Percentiles rank a stretch among this genome's conserved stretches.
Conservation (phyloP, 2,329 filamentous ascomycete species). For the Venturiaceae sp. region DNA sequence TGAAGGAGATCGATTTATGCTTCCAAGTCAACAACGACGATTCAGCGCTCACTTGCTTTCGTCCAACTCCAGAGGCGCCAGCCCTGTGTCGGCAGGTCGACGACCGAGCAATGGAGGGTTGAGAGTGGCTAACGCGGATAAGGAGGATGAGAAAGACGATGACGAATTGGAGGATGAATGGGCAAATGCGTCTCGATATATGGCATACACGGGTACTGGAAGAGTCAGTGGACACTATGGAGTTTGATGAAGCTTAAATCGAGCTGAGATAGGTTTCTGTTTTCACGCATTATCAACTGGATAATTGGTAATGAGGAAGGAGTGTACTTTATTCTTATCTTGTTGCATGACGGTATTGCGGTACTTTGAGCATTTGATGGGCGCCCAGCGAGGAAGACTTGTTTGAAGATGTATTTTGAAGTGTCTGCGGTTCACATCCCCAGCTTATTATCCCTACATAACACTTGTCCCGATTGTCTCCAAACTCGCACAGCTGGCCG, state of each 20-base stretch:
- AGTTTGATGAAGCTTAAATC: too few relatives aligned
- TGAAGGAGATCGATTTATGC: not conserved
- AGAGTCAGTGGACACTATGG: constrained; percentile 4
- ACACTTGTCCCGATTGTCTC: too few relatives aligned
- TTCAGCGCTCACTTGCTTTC: not conserved
- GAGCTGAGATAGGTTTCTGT: too few relatives aligned
- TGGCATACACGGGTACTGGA: constrained; percentile 2
- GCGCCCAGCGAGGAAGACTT: not conserved
- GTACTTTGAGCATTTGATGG: not conserved
- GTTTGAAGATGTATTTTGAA: too few relatives aligned
- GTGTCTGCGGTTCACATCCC: too few relatives aligned
- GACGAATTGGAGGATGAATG: constrained; percentile 1
- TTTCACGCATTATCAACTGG: too few relatives aligned
- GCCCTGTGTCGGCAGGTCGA: not conserved
- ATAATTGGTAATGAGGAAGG: not conserved
- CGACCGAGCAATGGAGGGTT: not conserved
- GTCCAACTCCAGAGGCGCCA: not conserved
- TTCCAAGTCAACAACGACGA: constrained; percentile 4
- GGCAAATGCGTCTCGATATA: not conserved
- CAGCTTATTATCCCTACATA: too few relatives aligned
- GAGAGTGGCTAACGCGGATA: not conserved
- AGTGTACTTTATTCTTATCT: not conserved
- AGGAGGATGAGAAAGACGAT: not conserved
- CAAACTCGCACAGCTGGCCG: too few relatives aligned
- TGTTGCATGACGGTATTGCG: not conserved